These are phyloP conservation scores for Trichosanthes cucumerina DNA, from an alignment of 306 rosid genomes.

Conservation along the genomic window DNA sequence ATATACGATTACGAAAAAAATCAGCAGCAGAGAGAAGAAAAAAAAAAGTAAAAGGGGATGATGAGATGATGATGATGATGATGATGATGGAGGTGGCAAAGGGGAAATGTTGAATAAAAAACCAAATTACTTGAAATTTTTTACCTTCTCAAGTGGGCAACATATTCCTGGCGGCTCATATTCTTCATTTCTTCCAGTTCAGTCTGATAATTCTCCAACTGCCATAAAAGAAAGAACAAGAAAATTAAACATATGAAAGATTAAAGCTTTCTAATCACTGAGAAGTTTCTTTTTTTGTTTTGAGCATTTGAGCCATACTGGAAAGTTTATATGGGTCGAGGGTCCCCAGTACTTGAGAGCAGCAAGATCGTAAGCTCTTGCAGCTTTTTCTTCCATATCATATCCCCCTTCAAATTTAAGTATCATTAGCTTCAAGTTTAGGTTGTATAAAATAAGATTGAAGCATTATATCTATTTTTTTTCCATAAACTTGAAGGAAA, in stretches of 20 bases:
- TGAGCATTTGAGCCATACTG: constrained; percentile 23
- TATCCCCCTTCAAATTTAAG: constrained; percentile 49
- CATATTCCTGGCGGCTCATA: constrained; percentile 21
- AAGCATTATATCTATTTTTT: too few species aligned
- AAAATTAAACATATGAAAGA: background rate
- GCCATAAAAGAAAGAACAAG: background rate
- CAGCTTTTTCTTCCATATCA: constrained; percentile 75
- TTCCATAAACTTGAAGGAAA: background rate
- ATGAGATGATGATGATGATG: background rate
- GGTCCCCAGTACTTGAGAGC: constrained; percentile 78
- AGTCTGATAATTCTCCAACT: constrained; percentile 16
- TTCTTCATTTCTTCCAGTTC: constrained; percentile 20
- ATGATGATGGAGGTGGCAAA: background rate
- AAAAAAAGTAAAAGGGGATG: background rate
- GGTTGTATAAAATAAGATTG: background rate
- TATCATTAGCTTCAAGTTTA: background rate
- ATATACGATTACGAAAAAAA: background rate
- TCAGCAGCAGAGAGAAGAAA: background rate
- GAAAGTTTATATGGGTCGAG: constrained; percentile 57
- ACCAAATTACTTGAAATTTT: background rate
- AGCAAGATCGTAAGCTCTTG: constrained; percentile 63
- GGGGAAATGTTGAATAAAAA: background rate
- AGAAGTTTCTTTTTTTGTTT: background rate
- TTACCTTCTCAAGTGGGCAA: constrained; percentile 18
- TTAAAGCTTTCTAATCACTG: background rate